A percentile compares a stretch with the other conserved stretches of the same genome.
Evolutionary conservation across 495 filamentous ascomycete genomes (phyloP).

Genomic region (Hypoxylon intermedium): DNA sequence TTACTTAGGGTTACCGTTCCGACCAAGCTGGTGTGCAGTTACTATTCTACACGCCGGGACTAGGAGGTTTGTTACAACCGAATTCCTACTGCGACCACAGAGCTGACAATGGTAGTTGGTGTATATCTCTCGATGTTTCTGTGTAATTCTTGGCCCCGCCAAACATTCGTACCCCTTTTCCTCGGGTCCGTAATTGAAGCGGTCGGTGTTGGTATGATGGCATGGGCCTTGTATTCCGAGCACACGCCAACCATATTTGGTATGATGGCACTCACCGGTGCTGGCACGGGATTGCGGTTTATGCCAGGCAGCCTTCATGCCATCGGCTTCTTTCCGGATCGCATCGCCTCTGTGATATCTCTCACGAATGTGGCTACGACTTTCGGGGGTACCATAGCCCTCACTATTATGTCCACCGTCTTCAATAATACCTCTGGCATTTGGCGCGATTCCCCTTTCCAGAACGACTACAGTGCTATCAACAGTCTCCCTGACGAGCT

Average conservation of each 20-base stretch:
- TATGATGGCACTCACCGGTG: conserved; percentile 66
- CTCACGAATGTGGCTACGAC: conserved; percentile 59
- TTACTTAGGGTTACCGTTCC: conserved; percentile 46
- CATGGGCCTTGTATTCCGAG: conserved; percentile 53
- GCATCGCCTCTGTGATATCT: conserved; percentile 59
- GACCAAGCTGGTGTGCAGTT: too few species aligned
- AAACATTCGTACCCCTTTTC: conserved; percentile 61
- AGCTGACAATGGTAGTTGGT: conserved; percentile 48
- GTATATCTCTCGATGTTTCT: conserved; percentile 61
- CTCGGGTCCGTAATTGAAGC: conserved; percentile 57
- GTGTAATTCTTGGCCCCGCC: conserved; percentile 62
- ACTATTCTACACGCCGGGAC: conserved; percentile 54
- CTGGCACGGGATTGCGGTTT: conserved; percentile 60
- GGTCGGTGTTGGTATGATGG: conserved; percentile 55
- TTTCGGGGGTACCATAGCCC: conserved; percentile 64
- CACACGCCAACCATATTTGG: conserved; percentile 57
- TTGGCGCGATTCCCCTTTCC: conserved; percentile 19
- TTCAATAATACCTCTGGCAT: conserved; percentile 61
- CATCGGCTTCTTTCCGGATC: conserved; percentile 59
- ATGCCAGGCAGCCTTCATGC: conserved; percentile 60
- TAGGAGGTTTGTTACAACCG: conserved; percentile 48
- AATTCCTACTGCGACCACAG: background rate
- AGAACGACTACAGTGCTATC: conserved; percentile 25
- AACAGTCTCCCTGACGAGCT: conserved; percentile 33
- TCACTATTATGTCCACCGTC: conserved; percentile 67